Conservation (phyloP, 805 yeast species). For the Komagataella pseudopastoris region DNA sequence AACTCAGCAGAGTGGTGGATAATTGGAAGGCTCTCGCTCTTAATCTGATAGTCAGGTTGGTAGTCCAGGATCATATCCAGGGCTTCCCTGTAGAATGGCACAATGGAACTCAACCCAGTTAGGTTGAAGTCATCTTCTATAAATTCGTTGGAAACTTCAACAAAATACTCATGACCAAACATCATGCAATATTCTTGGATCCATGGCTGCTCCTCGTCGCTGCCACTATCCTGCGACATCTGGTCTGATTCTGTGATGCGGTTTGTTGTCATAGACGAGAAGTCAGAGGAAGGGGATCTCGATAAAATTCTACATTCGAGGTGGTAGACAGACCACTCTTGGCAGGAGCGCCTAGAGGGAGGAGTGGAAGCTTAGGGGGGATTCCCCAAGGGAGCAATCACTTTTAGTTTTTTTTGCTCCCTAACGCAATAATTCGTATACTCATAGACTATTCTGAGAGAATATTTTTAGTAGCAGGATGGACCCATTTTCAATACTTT, state of each 20-base stretch:
- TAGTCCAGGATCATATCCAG: slow-evolving; percentile 81
- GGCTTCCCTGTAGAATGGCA: slow-evolving; percentile 87
- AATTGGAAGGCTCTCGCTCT: slow-evolving; percentile 55
- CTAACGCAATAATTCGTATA: neutral
- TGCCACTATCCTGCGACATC: slow-evolving; percentile 9
- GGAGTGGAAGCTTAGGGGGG: neutral
- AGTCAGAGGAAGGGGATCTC: neutral
- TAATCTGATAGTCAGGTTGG: slow-evolving; percentile 47
- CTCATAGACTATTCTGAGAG: neutral
- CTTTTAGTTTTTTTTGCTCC: neutral
- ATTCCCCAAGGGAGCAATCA: neutral
- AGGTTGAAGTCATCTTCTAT: slow-evolving; percentile 94
- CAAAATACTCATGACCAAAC: slow-evolving; percentile 82
- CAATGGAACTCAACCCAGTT: slow-evolving; percentile 75
- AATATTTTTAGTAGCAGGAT: neutral
- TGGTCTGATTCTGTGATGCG: neutral
- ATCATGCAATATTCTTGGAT: slow-evolving; percentile 65
- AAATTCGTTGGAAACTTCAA: slow-evolving; percentile 83
- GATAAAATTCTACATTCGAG: neutral
- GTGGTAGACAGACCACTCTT: neutral
- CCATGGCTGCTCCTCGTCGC: slow-evolving; percentile 63
- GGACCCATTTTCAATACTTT: slow-evolving; percentile 13
- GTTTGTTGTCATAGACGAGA: neutral
- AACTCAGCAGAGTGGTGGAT: slow-evolving; percentile 87
- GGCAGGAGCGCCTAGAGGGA: neutral